These are phyloP conservation scores for Annulohypoxylon stygium DNA, from an alignment of 495 filamentous ascomycete species.

Conservation along the genomic window DNA sequence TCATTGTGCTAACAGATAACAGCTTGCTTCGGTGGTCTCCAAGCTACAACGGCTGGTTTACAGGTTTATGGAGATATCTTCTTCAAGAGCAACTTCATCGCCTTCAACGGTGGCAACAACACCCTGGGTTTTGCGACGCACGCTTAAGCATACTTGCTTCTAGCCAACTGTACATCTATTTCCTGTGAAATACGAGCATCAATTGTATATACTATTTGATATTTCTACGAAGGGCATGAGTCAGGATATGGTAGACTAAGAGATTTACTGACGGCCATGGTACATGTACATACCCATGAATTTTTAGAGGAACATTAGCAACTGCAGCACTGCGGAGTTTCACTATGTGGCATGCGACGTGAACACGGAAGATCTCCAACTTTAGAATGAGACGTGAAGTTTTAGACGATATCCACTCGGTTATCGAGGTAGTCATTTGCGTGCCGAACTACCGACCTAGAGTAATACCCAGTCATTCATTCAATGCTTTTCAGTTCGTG, in stretches of 20 bases:
- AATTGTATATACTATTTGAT: constrained; percentile 40
- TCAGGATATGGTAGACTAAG: constrained; percentile 32
- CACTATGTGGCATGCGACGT: constrained; percentile 3
- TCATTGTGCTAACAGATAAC: constrained; percentile 29
- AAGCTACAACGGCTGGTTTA: constrained; percentile 69
- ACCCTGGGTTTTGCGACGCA: constrained; percentile 72
- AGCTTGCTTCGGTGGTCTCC: constrained; percentile 81
- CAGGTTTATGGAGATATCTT: constrained; percentile 86
- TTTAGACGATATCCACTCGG: background rate
- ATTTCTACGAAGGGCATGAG: constrained; percentile 26
- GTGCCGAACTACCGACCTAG: background rate
- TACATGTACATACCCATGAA: constrained; percentile 34
- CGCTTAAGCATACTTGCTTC: constrained; percentile 40
- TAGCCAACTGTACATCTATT: constrained; percentile 20
- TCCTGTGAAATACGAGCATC: constrained; percentile 8
- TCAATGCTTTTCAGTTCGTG: no score
- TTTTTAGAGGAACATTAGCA: constrained; percentile 36
- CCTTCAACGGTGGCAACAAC: constrained; percentile 77
- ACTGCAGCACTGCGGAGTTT: constrained; percentile 7
- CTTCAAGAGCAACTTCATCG: constrained; percentile 83
- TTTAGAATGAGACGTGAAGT: background rate
- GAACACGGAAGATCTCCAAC: background rate
- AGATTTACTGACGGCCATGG: constrained; percentile 19
- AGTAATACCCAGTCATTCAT: no score
- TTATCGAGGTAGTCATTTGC: no score